phyloP scores from a whole-genome alignment of 495 filamentous ascomycete genomes.

The Podospora sp. region DNA sequence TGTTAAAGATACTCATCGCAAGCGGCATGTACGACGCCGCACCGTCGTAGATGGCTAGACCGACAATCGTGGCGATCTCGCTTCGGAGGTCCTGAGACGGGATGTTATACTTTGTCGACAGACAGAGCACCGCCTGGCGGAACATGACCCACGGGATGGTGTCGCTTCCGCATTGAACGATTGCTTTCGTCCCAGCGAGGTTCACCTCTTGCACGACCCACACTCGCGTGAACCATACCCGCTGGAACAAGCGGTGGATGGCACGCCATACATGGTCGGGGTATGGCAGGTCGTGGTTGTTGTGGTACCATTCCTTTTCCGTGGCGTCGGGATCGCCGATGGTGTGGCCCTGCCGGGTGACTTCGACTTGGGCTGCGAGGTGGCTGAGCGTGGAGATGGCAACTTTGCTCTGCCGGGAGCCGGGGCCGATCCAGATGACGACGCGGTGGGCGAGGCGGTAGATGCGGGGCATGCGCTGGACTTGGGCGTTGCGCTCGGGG shows the following conservation, averaged over 20 bases:
- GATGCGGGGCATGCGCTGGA: background rate
- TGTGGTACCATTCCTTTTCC: constrained; percentile 2
- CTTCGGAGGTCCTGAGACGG: background rate
- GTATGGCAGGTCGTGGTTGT: constrained; percentile 5
- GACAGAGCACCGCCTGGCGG: background rate
- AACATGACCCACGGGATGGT: background rate
- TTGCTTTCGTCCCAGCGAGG: background rate
- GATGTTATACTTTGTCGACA: constrained; percentile 1
- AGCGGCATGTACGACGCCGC: background rate
- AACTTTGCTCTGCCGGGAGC: background rate
- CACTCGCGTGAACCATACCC: constrained; percentile 7
- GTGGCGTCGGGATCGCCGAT: background rate
- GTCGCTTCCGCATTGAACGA: background rate
- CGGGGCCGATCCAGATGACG: background rate
- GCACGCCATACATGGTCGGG: background rate
- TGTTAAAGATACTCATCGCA: background rate
- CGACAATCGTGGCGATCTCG: background rate
- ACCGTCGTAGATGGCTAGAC: background rate
- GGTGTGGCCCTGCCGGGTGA: background rate
- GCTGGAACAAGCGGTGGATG: constrained; percentile 8
- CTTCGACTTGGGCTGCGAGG: constrained; percentile 1
- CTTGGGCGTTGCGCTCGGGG: background rate
- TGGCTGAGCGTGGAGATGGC: background rate
- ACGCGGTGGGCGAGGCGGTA: background rate
- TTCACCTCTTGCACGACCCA: constrained; percentile 14